Evolutionary conservation across 1,139 yeast genomes (phyloP).

Genomic region (Blastobotrys capitulatus): DNA sequence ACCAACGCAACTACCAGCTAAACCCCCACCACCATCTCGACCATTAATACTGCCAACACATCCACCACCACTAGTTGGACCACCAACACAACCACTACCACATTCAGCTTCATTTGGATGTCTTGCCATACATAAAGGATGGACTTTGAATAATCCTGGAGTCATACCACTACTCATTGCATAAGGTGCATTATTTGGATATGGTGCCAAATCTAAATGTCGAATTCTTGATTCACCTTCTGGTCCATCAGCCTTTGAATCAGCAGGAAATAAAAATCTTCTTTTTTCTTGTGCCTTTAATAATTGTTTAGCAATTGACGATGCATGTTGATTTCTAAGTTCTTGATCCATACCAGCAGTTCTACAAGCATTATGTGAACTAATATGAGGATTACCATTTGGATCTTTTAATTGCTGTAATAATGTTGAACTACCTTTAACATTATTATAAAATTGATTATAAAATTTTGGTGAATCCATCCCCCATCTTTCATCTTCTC

Average conservation of each 20-base stretch:
- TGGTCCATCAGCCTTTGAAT: neutral
- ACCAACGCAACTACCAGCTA: constrained; percentile 1
- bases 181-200: constrained; percentile 1
- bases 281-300: constrained; percentile 1
- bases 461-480: neutral
- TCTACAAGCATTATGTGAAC: constrained; percentile 1
- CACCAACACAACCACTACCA: constrained; percentile 3
- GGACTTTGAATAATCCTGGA: neutral
- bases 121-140: constrained; percentile 9
- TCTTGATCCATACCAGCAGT: neutral
- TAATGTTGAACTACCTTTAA: neutral
- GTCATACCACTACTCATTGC: constrained; percentile 6
- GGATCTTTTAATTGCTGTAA: neutral
- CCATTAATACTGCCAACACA: neutral
- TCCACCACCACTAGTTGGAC: neutral
- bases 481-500: constrained; percentile 13
- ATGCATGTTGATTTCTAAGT: neutral
- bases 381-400: neutral
- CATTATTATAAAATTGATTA: neutral
- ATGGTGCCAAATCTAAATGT: constrained; percentile 5
- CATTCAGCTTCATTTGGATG: constrained; percentile 4
- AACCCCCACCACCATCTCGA: constrained; percentile 3
- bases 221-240: neutral
- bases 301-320: neutral
- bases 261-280: neutral